Evolutionary conservation across 2,329 filamentous ascomycete species (phyloP).

Genomic region (Cladophialophora carrionii): DNA sequence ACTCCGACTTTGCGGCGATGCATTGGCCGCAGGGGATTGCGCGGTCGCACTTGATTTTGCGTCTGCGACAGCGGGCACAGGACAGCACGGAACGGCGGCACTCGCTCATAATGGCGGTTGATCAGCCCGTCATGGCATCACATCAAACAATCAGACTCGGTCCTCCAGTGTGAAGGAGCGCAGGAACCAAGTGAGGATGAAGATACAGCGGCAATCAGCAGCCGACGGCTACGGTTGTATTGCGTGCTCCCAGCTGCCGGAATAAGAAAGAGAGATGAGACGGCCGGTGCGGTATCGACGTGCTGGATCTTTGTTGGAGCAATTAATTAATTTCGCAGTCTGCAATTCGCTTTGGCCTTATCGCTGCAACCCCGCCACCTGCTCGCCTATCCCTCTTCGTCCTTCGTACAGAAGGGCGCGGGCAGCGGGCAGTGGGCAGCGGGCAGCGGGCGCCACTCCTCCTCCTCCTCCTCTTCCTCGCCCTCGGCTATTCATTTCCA

Average conservation of each 20-base stretch:
- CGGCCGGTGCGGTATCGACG: background rate
- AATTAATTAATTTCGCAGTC: too few relatives aligned
- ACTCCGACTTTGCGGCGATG: slow-evolving; percentile 38
- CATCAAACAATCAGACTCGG: background rate
- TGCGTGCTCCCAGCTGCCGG: background rate
- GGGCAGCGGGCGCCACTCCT: slow-evolving; percentile 5
- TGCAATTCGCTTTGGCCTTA: slow-evolving; percentile 6
- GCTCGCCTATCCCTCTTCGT: slow-evolving; percentile 1
- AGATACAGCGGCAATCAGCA: background rate
- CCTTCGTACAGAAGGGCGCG: slow-evolving; percentile 8
- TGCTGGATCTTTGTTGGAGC: background rate
- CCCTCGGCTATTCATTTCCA: slow-evolving; percentile 16
- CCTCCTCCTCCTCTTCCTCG: background rate
- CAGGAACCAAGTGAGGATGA: background rate
- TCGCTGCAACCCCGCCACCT: slow-evolving; percentile 11
- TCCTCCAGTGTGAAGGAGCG: background rate
- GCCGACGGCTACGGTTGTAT: background rate
- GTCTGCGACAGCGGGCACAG: slow-evolving; percentile 38
- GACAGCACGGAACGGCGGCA: slow-evolving; percentile 40
- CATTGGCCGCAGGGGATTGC: slow-evolving; percentile 43
- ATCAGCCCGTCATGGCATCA: background rate
- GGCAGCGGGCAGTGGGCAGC: background rate
- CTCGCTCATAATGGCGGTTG: slow-evolving; percentile 33
- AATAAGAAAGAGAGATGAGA: slow-evolving; percentile 12
- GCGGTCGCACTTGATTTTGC: slow-evolving; percentile 41